Evolutionary conservation across 176 grass and related monocot genomes (phyloP).

Genomic region (Coix lacrymajobi): DNA sequence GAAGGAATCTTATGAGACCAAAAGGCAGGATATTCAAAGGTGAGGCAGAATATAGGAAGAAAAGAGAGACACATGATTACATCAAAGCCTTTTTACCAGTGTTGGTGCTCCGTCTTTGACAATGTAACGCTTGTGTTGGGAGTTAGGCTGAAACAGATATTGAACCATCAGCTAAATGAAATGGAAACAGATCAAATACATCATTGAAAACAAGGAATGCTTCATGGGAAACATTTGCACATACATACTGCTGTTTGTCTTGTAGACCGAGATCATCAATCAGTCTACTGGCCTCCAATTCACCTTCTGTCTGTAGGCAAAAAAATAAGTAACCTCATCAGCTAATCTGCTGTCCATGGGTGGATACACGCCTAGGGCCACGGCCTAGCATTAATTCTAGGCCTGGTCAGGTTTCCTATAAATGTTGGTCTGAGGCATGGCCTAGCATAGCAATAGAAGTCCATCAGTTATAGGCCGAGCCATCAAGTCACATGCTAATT

Average conservation of each 20-base stretch:
- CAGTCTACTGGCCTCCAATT: constrained; percentile 56
- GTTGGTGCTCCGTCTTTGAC: constrained; percentile 74
- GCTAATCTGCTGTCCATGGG: neutral
- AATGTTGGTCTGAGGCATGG: neutral
- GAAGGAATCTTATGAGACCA: constrained; percentile 60
- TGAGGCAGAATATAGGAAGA: constrained; percentile 1
- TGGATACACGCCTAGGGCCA: too few species aligned
- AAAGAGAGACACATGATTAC: neutral
- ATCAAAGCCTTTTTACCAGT: constrained; percentile 56
- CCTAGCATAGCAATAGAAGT: neutral
- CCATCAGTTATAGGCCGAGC: neutral
- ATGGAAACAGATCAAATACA: neutral
- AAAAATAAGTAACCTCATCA: constrained; percentile 1
- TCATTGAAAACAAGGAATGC: neutral
- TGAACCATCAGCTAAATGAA: constrained; percentile 18
- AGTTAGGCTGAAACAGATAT: constrained; percentile 60
- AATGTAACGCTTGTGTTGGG: constrained; percentile 88
- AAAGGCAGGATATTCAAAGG: neutral
- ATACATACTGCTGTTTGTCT: constrained; percentile 81
- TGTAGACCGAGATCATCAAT: constrained; percentile 79
- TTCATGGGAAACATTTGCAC: constrained; percentile 37
- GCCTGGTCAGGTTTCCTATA: too few species aligned
- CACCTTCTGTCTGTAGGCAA: constrained; percentile 45
- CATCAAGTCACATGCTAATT: neutral
- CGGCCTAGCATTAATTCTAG: too few species aligned